Base-by-base conservation (phyloP, 352 stramenopile genomes). In the Globisporangium spiculum region DNA sequence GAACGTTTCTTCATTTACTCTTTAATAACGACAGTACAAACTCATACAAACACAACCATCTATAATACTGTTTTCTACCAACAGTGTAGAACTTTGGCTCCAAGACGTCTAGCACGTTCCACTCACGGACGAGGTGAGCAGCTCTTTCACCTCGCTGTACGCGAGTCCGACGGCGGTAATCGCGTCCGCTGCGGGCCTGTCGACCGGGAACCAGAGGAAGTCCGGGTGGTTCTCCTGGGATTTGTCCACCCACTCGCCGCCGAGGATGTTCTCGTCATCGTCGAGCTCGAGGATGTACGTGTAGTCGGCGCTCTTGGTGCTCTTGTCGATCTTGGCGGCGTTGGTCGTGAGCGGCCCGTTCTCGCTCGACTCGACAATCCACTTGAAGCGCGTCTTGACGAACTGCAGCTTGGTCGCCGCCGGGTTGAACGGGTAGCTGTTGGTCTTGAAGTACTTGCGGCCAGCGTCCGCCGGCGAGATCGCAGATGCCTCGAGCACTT, bases 251-350 rank as follows among this genome's bases (percentile, higher is more conserved):
- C 84, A 92, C 67, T 92, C 84, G 7, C 84, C 84, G 59, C 84
- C 84, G 16, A 90, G 72, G 69, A 92, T 87, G 65, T 88, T 75
- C 41, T 83, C 75, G 2, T 72, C 67, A 12, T 76, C 73, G 60
- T 92, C 76, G 41, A 83, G 79, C 70, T 92, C 84, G 16, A 91
- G 75, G 6, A 88, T 41, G 67, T 90, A 90, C 57, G 87, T 69
- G 72, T 90, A 90, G 63, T 88, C 76, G 24, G 71, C 80, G 55
- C 54, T 72, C 20, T 72, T 79, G 18, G 77, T 89, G 69, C 75
- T 85, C 62, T 76, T 74, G 66, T 90, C 74, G 14, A 86, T 75
- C 20, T 75, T 74, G 4, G 78, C 82, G 1, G 72, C 68, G 32
- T 62, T 62, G n/a, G 10, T 62, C 9, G 86, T 77, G 0, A 90